phyloP scores from a whole-genome alignment of 169 alveolate species.

The Plasmodium gaboni region DNA sequence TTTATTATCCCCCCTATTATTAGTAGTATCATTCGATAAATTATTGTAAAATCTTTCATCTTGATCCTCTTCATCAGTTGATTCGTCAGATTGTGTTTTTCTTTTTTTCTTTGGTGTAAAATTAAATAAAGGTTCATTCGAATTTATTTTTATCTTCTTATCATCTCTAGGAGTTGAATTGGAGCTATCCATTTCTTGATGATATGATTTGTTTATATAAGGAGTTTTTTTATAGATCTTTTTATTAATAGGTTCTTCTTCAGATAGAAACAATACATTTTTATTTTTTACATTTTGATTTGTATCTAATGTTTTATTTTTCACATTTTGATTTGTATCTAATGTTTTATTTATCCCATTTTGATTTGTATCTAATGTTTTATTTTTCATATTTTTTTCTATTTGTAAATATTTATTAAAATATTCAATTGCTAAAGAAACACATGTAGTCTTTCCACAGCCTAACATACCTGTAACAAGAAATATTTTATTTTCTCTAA shows the following conservation, averaged over 20 bases:
- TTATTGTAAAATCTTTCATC: too few relatives aligned
- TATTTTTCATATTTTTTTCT: slow-evolving; percentile 36
- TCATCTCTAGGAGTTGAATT: slow-evolving; percentile 8
- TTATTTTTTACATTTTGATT: not conserved
- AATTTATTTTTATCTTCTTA: slow-evolving; percentile 34
- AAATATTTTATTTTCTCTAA: slow-evolving; percentile 64
- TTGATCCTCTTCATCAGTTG: not conserved
- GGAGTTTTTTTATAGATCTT: slow-evolving; percentile 63
- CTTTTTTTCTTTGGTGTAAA: slow-evolving; percentile 44
- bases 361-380: not conserved
- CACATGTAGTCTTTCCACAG: slow-evolving; percentile 68
- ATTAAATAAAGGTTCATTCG: slow-evolving; percentile 55
- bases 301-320: not conserved
- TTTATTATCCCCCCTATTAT: not conserved
- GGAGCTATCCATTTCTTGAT: not conserved
- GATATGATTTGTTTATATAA: slow-evolving; percentile 15
- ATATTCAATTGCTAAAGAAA: slow-evolving; percentile 56
- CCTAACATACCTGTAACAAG: slow-evolving; percentile 64
- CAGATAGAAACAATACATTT: slow-evolving; percentile 24
- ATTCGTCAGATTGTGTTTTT: not conserved
- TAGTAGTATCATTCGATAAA: not conserved
- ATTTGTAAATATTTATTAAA: slow-evolving; percentile 62
- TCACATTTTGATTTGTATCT: slow-evolving; percentile 1
- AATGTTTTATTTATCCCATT: slow-evolving; percentile 3
- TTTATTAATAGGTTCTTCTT: slow-evolving; percentile 10